Evolutionary conservation across 106 monocot species (phyloP).

Genomic region (Posidonia australis): DNA sequence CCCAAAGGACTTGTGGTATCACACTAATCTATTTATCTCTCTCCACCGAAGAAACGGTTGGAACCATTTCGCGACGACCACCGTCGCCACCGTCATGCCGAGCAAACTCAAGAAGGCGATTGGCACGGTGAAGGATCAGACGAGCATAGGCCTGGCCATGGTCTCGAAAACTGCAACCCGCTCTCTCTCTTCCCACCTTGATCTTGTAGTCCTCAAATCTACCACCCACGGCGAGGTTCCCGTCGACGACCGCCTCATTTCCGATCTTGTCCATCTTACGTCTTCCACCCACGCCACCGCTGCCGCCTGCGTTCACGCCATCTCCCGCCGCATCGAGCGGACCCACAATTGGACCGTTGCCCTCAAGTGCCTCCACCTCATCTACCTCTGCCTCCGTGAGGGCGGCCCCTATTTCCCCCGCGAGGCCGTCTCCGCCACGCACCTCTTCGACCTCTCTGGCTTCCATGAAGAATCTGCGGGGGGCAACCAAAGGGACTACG

Average conservation of each 20-base stretch:
- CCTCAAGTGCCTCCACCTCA: conserved; percentile 46
- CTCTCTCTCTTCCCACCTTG: conserved; percentile 8
- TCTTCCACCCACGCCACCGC: conserved; percentile 22
- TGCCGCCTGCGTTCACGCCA: conserved; percentile 19
- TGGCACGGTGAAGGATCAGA: conserved; percentile 51
- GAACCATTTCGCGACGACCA: too few species aligned
- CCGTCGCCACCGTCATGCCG: conserved; percentile 20
- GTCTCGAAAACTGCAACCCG: conserved; percentile 13
- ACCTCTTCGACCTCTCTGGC: conserved; percentile 41
- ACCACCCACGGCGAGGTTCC: conserved; percentile 51
- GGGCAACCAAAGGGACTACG: conserved; percentile 46
- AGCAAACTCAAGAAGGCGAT: conserved; percentile 39
- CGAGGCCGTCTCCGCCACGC: conserved; percentile 21
- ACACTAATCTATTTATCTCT: too few species aligned
- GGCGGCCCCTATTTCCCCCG: conserved; percentile 33
- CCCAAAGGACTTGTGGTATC: too few species aligned
- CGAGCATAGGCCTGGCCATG: conserved; percentile 51
- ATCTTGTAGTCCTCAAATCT: conserved; percentile 54
- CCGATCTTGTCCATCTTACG: conserved; percentile 33
- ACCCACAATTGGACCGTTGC: conserved; percentile 60
- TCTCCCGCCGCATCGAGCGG: conserved; percentile 42
- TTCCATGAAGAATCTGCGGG: conserved; percentile 24
- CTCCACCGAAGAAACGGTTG: too few species aligned
- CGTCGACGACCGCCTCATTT: conserved; percentile 17
- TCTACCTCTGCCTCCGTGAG: conserved; percentile 19